phyloP scores from a whole-genome alignment of 345 rosid species.

The Gossypium mustelinum region DNA sequence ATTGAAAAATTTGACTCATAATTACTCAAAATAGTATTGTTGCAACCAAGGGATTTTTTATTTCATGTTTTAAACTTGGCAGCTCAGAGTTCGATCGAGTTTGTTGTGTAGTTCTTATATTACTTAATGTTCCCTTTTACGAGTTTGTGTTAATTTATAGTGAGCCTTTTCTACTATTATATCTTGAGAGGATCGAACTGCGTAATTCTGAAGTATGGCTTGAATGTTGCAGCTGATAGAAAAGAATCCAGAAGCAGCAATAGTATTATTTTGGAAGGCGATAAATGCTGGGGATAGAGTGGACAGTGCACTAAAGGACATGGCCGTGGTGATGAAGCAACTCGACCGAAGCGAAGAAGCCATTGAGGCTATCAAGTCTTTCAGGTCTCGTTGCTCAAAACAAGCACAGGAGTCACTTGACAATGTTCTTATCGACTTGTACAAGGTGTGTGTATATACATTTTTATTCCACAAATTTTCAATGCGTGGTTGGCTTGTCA shows the following conservation, averaged over 20 bases:
- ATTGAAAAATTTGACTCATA: no score
- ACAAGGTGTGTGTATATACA: conserved; percentile 49
- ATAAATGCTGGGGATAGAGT: conserved; percentile 80
- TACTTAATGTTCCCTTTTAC: no score
- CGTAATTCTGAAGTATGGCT: neutral
- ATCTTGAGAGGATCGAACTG: no score
- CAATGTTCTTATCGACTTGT: conserved; percentile 86
- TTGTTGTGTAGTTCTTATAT: no score
- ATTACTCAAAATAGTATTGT: no score
- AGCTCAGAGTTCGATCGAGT: no score
- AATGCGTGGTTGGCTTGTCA: neutral
- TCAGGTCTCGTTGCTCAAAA: conserved; percentile 70
- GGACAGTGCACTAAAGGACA: conserved; percentile 77
- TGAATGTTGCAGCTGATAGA: conserved; percentile 50
- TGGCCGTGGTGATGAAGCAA: conserved; percentile 95
- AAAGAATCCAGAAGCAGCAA: conserved; percentile 79
- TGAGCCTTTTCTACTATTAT: no score
- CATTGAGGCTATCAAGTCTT: conserved; percentile 88
- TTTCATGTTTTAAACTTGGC: no score
- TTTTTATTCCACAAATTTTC: neutral
- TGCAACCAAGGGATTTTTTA: no score
- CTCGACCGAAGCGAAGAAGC: conserved; percentile 74
- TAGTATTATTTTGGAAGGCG: conserved; percentile 85
- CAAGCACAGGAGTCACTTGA: conserved; percentile 87
- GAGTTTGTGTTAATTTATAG: no score